Conservation (phyloP, 2,329 filamentous ascomycete species). For the Fusarium sp. region DNA sequence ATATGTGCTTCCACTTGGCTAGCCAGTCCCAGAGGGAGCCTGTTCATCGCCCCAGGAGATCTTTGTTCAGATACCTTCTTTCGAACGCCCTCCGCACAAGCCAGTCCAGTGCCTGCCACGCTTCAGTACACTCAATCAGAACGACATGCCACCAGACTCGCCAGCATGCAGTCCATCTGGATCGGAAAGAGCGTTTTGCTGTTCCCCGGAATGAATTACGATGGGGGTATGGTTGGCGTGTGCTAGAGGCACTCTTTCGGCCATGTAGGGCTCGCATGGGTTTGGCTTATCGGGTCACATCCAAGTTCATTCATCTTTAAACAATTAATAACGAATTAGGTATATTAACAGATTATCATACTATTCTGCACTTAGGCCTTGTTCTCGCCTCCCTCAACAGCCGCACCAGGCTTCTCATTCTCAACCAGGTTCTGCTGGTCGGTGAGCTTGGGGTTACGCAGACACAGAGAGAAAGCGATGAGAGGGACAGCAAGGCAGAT, state of each 20-base stretch:
- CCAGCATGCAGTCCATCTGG: neutral
- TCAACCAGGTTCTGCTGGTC: slow-evolving; percentile 58
- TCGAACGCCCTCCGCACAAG: neutral
- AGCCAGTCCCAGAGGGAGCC: neutral
- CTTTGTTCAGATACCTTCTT: neutral
- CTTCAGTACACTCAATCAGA: neutral
- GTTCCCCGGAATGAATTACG: neutral
- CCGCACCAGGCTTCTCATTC: slow-evolving; percentile 40
- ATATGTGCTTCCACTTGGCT: neutral
- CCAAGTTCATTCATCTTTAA: neutral
- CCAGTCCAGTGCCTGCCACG: neutral
- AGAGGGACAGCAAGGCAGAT: slow-evolving; percentile 62
- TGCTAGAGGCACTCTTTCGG: neutral
- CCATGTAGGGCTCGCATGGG: neutral
- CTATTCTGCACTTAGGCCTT: slow-evolving; percentile 10
- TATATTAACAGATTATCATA: slow-evolving; percentile 21
- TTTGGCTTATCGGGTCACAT: neutral
- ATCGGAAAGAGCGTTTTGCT: neutral
- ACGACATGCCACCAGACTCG: neutral
- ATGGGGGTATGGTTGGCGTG: neutral
- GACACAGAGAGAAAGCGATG: slow-evolving; percentile 55
- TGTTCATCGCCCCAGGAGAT: neutral
- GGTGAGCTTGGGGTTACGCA: slow-evolving; percentile 61
- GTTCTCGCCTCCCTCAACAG: neutral
- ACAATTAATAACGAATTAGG: neutral